Evolutionary conservation across 192 early-diverging fungal genomes (phyloP).

Genomic region (Blastocladiella britannica): DNA sequence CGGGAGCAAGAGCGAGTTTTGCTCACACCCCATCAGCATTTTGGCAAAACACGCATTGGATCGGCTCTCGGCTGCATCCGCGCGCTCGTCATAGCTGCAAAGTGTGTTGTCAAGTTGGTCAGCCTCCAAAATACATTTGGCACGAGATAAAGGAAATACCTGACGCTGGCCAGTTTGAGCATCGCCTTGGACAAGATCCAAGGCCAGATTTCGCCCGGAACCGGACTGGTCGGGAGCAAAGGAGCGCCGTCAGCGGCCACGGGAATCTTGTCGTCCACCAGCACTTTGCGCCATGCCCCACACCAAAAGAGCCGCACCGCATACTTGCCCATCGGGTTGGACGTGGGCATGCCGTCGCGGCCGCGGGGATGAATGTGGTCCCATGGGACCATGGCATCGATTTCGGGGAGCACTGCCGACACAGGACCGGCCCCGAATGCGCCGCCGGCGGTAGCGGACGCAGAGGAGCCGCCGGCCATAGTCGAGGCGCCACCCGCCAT

Average conservation of each 20-base stretch:
- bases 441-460: conserved; percentile 11
- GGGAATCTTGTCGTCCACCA: conserved; percentile 37
- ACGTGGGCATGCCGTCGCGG: conserved; percentile 35
- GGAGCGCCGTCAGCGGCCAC: conserved; percentile 27
- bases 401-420: neutral
- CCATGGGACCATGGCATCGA: conserved; percentile 31
- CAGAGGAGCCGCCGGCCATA: conserved; percentile 29
- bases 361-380: conserved; percentile 36
- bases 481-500: conserved; percentile 19
- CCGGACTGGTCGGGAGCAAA: conserved; percentile 15
- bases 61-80: too few species aligned
- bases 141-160: conserved; percentile 9
- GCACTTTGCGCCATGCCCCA: conserved; percentile 34
- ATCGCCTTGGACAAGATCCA: conserved; percentile 33
- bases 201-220: conserved; percentile 31
- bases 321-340: conserved; percentile 35
- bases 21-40: too few species aligned
- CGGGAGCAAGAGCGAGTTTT: too few species aligned
- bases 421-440: too few species aligned
- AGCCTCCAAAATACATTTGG: too few species aligned
- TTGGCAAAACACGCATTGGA: too few species aligned
- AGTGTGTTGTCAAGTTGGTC: too few species aligned
- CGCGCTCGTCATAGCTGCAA: conserved; percentile 1
- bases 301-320: conserved; percentile 38
- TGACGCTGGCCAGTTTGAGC: conserved; percentile 28